Conservation (phyloP, 208 protist genomes). For the Trypanosoma congolense region DNA sequence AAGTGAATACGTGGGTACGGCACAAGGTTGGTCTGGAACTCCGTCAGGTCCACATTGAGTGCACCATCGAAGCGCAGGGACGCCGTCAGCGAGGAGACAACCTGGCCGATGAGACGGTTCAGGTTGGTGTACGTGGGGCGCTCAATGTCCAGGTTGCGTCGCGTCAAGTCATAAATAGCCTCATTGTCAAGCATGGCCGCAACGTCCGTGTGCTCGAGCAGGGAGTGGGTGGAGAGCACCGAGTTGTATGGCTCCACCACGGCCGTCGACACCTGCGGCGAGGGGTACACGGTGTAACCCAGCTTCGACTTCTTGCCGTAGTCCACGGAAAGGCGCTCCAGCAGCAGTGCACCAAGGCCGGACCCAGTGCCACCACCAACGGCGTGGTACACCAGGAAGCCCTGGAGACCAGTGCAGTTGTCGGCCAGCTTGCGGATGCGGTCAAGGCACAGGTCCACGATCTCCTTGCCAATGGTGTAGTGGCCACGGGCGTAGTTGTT, state of each 20-base stretch:
- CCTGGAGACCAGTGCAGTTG: conserved; percentile 97
- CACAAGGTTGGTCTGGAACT: conserved; percentile 98
- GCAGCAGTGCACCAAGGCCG: conserved; percentile 95
- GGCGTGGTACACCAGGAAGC: conserved; percentile 98
- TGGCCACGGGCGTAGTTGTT: conserved; percentile 99
- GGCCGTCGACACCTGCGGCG: conserved; percentile 93
- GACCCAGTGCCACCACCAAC: conserved; percentile 99
- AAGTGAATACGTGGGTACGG: conserved; percentile 98
- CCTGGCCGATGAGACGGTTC: conserved; percentile 94
- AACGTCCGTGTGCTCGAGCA: conserved; percentile 94
- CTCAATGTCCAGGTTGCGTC: conserved; percentile 90
- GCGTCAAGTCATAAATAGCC: conserved; percentile 95
- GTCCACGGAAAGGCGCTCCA: conserved; percentile 96
- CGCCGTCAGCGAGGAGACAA: conserved; percentile 94
- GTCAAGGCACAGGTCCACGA: conserved; percentile 93
- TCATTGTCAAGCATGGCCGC: conserved; percentile 96
- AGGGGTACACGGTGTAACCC: conserved; percentile 93
- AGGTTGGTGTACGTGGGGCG: conserved; percentile 95
- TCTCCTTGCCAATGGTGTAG: conserved; percentile 98
- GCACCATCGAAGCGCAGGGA: conserved; percentile 95
- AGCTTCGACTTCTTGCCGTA: conserved; percentile 99
- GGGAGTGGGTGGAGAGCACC: conserved; percentile 92
- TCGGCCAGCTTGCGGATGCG: conserved; percentile 96
- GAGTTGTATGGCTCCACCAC: conserved; percentile 98
- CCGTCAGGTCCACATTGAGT: conserved; percentile 95